Percentiles rank a stretch among this genome's conserved stretches.
Conservation (phyloP, 2,329 filamentous ascomycete species). For the Erysiphe pisi region DNA sequence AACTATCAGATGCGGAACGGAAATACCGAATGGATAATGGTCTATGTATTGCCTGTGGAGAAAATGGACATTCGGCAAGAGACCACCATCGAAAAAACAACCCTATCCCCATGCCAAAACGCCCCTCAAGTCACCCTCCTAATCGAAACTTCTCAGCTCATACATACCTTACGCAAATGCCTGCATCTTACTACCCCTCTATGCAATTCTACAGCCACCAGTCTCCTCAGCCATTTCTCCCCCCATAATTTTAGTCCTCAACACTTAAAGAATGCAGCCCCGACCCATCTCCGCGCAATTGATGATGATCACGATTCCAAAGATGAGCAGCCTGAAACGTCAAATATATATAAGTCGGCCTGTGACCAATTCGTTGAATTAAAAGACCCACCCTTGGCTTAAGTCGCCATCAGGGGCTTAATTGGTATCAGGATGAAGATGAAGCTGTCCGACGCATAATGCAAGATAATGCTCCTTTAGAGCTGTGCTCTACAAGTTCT, state of each 20-base stretch:
- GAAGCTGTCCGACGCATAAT: background rate
- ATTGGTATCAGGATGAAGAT: constrained; percentile 18
- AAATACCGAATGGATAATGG: too few species aligned
- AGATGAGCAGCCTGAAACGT: background rate
- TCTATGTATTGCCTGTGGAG: background rate
- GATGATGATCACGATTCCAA: background rate
- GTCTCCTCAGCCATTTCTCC: background rate
- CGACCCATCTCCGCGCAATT: constrained; percentile 5
- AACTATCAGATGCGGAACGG: too few species aligned
- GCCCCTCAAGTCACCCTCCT: background rate
- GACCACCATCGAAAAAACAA: constrained; percentile 18
- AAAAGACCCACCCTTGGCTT: constrained; percentile 14
- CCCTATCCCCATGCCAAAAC: constrained; percentile 13
- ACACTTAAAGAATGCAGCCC: background rate
- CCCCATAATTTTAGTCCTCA: background rate
- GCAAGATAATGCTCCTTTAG: background rate
- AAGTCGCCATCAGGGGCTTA: constrained; percentile 1
- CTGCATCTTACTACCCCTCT: constrained; percentile 13
- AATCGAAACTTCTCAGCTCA: background rate
- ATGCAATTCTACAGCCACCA: background rate
- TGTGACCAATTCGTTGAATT: background rate
- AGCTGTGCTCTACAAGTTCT: constrained; percentile 21
- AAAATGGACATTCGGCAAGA: background rate
- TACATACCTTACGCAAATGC: background rate
- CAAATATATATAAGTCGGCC: background rate